These are phyloP conservation scores for Dalbergia oliveri DNA, from an alignment of 306 rosid species.

Conservation along the genomic window DNA sequence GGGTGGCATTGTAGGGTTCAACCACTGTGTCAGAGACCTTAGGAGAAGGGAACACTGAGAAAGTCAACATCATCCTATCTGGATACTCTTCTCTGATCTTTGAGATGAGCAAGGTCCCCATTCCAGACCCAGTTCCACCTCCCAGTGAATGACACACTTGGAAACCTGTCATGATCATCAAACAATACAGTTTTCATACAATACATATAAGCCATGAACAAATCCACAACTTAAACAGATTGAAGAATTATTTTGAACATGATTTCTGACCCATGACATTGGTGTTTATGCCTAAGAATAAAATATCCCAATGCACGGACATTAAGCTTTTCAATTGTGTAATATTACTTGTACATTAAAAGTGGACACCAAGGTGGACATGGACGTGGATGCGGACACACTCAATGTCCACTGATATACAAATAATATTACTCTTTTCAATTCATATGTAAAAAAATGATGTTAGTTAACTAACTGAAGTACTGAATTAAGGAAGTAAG, in stretches of 20 bases:
- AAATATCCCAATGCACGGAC: background rate
- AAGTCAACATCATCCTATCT: slow-evolving; percentile 93
- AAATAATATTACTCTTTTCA: background rate
- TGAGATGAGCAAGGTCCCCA: slow-evolving; percentile 89
- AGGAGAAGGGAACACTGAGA: slow-evolving; percentile 82
- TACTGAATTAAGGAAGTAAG: background rate
- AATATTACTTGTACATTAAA: too few species aligned
- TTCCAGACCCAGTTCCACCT: slow-evolving; percentile 97
- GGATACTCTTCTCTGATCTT: slow-evolving; percentile 98
- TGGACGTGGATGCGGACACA: too few species aligned
- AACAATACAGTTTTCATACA: background rate
- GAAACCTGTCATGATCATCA: slow-evolving; percentile 64
- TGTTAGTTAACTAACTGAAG: background rate
- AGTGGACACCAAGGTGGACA: too few species aligned
- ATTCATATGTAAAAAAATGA: background rate
- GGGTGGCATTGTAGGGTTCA: slow-evolving; percentile 93
- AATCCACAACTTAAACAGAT: background rate
- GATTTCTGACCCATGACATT: background rate
- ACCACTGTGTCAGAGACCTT: slow-evolving; percentile 92
- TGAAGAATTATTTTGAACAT: background rate
- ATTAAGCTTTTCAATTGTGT: too few species aligned
- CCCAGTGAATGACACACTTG: slow-evolving; percentile 92
- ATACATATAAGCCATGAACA: background rate
- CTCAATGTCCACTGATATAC: too few species aligned
- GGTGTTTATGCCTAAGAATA: slow-evolving; percentile 9